Base-by-base conservation (phyloP, 2,329 filamentous ascomycete genomes). In the Mycosphaerelloides madeirae region DNA sequence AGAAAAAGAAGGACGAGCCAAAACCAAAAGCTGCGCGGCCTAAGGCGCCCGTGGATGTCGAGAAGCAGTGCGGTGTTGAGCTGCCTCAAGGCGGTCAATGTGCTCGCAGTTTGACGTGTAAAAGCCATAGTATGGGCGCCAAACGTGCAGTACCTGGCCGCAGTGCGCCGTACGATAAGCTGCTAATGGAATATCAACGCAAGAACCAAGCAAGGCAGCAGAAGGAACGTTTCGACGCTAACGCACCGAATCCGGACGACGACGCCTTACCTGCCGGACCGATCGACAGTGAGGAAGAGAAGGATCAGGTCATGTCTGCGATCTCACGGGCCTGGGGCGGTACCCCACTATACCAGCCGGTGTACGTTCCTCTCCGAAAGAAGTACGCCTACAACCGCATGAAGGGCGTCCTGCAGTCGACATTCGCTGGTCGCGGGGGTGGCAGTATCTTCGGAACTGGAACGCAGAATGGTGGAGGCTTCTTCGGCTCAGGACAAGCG, bases 121-220 rank as follows among this genome's bases (percentile, higher is more conserved):
- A 95, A 68, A 88, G 83, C 49, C 89, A 95, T 55, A 84, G 79
- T 19, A 95, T 95, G 89, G 88, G 89, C n/a, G 87, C 88, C 7
- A 95, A 95, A 65, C 78, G 89, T 53, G 84, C 84, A 1, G 89
- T 95, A 2, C 84, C 87, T 3, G 89, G 89, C 1, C 77, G 89
- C 49, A 93, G 86, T 18, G 71, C 94, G 42, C 89, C 89, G 1
- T 95, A 95, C 62, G 89, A 95, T 66, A 91, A 94, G 81, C 72
- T 95, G 29, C 75, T 95, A 34, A 56, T 61, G 46, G 71, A 74
- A 44, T 75, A 75, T 49, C 72, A 75, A 84, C 96, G 97, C 77
- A 97, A 96, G 75, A 98, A 98, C 60, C 93, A 97, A 67, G 93
- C 93, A 16, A 95, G 95, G 62, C 87, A 95, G 71, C 93, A 97